phyloP scores from a whole-genome alignment of 495 filamentous ascomycete genomes.

The Pseudomonodictys pantanalensis region DNA sequence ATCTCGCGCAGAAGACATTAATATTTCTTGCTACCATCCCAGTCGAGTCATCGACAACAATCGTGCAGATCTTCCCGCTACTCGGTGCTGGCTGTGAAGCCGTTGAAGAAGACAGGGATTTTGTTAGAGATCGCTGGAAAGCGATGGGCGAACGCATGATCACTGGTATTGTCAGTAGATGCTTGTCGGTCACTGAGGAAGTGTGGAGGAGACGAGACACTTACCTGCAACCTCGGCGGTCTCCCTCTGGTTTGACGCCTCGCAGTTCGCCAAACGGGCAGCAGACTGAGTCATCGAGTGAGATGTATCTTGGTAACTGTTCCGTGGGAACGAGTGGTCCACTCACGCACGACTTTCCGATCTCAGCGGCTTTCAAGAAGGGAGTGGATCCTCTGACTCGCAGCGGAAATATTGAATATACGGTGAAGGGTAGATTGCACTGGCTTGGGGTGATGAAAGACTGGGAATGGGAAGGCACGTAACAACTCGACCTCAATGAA shows the following conservation, averaged over 20 bases:
- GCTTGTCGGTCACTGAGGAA: constrained; percentile 54
- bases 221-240: neutral
- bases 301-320: neutral
- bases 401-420: constrained; percentile 51
- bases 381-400: neutral
- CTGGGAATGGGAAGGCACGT: constrained; percentile 76
- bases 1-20: constrained; percentile 62
- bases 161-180: constrained; percentile 70
- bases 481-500: too few relatives aligned
- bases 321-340: neutral
- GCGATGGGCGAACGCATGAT: constrained; percentile 62
- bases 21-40: constrained; percentile 63
- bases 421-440: constrained; percentile 65
- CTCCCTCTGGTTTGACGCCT: neutral
- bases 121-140: constrained; percentile 66
- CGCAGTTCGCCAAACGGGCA: too few relatives aligned
- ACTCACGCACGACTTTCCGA: neutral
- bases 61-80: constrained; percentile 76
- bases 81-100: constrained; percentile 71
- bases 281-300: too few relatives aligned
- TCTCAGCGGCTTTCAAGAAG: neutral
- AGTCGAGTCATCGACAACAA: constrained; percentile 59
- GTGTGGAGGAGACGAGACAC: constrained; percentile 55
- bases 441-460: constrained; percentile 81
- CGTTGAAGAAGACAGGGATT: constrained; percentile 60